These are phyloP conservation scores for Myochromella boudieri DNA, from an alignment of 768 basidiomycete species.

Conservation along the genomic window DNA sequence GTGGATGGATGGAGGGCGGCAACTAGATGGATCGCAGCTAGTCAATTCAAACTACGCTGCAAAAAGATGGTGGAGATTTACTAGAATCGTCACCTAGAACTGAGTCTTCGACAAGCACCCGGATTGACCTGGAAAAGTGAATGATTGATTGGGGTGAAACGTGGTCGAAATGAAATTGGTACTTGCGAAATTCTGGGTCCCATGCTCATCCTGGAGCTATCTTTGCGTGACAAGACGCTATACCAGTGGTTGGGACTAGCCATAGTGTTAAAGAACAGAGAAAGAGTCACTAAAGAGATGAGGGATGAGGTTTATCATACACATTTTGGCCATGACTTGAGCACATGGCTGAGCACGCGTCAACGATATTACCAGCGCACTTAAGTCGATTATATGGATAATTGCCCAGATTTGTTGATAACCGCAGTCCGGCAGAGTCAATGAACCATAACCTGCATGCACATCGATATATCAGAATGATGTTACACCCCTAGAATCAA, in stretches of 20 bases:
- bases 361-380: too few species aligned
- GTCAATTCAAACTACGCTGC: neutral
- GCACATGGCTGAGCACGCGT: too few species aligned
- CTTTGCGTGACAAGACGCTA: slow-evolving; percentile 82
- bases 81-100: slow-evolving; percentile 95
- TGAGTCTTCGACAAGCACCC: slow-evolving; percentile 95
- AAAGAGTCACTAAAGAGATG: slow-evolving; percentile 20
- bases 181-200: slow-evolving; percentile 97
- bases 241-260: slow-evolving; percentile 87
- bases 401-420: too few species aligned
- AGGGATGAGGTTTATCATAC: slow-evolving; percentile 20
- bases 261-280: slow-evolving; percentile 36
- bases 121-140: slow-evolving; percentile 75
- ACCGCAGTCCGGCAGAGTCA: too few species aligned
- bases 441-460: too few species aligned
- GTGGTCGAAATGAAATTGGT: slow-evolving; percentile 3
- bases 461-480: too few species aligned
- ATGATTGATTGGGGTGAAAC: slow-evolving; percentile 19
- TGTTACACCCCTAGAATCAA: too few species aligned
- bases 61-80: slow-evolving; percentile 28
- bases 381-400: too few species aligned
- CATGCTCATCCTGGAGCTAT: slow-evolving; percentile 94
- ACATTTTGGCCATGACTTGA: too few species aligned
- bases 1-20: slow-evolving; percentile 69
- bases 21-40: slow-evolving; percentile 4